Base-by-base conservation (phyloP, 495 filamentous ascomycete genomes). In the Penicillium atrosanguineum region DNA sequence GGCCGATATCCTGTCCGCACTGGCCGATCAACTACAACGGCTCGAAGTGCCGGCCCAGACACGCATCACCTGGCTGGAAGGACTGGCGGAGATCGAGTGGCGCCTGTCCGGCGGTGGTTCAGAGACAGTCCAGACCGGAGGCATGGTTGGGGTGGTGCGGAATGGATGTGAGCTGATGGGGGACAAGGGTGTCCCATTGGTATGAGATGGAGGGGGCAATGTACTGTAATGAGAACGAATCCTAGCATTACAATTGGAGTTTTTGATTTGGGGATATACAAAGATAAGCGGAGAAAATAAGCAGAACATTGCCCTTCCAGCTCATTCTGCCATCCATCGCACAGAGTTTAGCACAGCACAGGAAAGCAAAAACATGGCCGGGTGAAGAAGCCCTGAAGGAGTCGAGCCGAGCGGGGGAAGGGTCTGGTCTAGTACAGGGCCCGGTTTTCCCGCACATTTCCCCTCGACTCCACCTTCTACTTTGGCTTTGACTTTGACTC, bases 91-190 rank as follows among this genome's bases (percentile, higher is more conserved):
- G 57, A 85, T 97, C 26, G 94, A 98, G 73, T 94, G 90, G 72
- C 77, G 94, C 48, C 74, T 98, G 6, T 88, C 91, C 50, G 88
- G 90, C 19, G 94, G 94, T 14, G 95, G 90, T 3, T 87, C 83
- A n/a, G 94, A 98, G 74, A 70, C 71, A 11, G 81, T 97, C 46
- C 94, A 98, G 78, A 97, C 93, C 1, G 92, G 94, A 6, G 94
- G 90, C 0, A 70, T 97, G 45, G 89, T 97, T 2, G 94, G 95
- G 0, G 90, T 95, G 7, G 80, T 98, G 34, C 84, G 94, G 59
- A 86, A 84, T 57, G 94, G 95, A 0, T 89, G 87, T 34, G 93
- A 95, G 69, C 69, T 96, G 52, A 81, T 88, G 77, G 69, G 68
- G 18, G 62, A 67, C 41, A 63, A 65, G 36, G 59, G 55, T 12